Base-by-base conservation (phyloP, 1,284 basidiomycete genomes). In the Mycena sp. region DNA sequence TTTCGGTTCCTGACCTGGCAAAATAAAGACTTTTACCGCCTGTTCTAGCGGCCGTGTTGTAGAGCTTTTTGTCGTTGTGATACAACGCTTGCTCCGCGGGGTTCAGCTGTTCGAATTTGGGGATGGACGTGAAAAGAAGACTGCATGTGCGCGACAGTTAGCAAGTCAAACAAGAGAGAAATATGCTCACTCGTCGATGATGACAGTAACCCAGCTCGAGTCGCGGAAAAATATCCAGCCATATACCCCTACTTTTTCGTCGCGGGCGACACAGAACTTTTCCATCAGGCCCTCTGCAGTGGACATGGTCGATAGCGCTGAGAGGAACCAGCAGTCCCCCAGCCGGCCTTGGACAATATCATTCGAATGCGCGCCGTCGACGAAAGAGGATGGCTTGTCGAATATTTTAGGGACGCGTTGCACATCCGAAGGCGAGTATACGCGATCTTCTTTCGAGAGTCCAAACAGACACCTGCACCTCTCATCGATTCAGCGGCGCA, bases 21-120 rank as follows among this genome's bases (percentile, higher is more conserved):
- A 85, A 87, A 64, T 82, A 84, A n/a, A 86, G 71, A 16, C 75
- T 77, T 61, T 84, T 83, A 6, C 80, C 80, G 23, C 78, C 80
- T 46, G 78, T 82, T 6, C 83, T 74, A 0, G 84, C 84, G 1
- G 78, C 77, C 23, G 71, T 67, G 57, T 85, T 81, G 67, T 81
- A 85, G 5, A 73, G 63, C 2, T 81, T 78, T 61, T 82, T 83
- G 71, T 85, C 80, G 21, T 78, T 66, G 65, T 85, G 83, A 65
- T 85, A 87, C 2, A 85, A 67, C 21, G 75, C 72, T 59, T 81
- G 78, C 67, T 83, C 80, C 2, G 52, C 55, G 1, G n/a, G 12
- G 5, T 69, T 77, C 16, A 86, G 75, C 46, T 83, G 81, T 63
- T 85, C 84, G 63, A 76, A 85, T 70, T 83, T 83, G 3, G 84